A percentile compares a stretch with the other conserved stretches of the same genome.
Evolutionary conservation across 139 green algal species (phyloP).

Genomic region (Tetradesmus obliquus): DNA sequence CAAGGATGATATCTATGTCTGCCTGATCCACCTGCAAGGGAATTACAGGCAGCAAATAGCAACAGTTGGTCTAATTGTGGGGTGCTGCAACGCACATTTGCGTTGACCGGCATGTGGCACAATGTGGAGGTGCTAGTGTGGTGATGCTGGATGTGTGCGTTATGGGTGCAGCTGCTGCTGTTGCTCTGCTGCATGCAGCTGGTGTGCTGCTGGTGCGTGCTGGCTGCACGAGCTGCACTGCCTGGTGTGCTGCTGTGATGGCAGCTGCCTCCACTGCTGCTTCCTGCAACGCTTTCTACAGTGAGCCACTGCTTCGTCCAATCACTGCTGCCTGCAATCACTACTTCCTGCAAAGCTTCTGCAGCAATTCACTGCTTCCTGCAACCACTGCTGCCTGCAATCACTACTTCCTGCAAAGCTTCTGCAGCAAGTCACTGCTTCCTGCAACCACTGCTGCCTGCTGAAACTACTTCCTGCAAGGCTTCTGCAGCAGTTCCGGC

Average conservation of each 20-base stretch:
- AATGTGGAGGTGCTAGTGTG: neutral
- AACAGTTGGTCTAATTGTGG: neutral
- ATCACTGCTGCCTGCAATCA: neutral
- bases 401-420: neutral
- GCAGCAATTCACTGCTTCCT: neutral
- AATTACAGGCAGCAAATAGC: neutral
- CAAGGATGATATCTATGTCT: conserved; percentile 94
- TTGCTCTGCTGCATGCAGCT: neutral
- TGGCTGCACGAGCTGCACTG: neutral
- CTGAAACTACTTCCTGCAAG: too few species aligned
- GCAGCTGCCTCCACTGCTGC: neutral
- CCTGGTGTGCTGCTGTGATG: too few species aligned
- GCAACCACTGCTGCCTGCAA: too few species aligned
- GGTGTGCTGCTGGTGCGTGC: neutral
- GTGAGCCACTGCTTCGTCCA: neutral
- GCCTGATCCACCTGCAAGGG: conserved; percentile 86
- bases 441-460: too few species aligned
- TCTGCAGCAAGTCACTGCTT: neutral
- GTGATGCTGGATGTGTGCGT: neutral
- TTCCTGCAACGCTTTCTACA: neutral
- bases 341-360: neutral
- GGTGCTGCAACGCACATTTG: neutral
- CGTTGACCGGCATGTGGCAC: too few species aligned
- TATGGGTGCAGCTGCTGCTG: neutral
- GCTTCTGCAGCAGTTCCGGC: neutral